phyloP scores from a whole-genome alignment of 768 basidiomycete genomes.

The Rhodotorula graminis region DNA sequence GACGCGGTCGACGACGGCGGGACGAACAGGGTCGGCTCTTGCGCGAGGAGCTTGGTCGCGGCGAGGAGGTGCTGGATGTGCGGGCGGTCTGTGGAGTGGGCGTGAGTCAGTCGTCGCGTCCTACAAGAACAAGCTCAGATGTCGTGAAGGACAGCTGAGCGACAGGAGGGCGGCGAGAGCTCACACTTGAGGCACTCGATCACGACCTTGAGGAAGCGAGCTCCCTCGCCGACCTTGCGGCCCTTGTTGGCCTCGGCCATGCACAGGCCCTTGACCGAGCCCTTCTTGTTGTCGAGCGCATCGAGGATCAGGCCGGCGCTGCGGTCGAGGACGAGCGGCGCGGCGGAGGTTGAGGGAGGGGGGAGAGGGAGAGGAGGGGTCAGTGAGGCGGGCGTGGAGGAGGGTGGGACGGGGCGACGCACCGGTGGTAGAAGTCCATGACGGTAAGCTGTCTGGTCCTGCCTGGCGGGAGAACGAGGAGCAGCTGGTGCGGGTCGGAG shows the following conservation, averaged over 20 bases:
- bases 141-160: background rate
- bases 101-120: background rate
- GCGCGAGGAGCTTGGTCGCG: slow-evolving; percentile 28
- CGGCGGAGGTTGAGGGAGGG: background rate
- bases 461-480: background rate
- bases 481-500: background rate
- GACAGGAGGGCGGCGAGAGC: slow-evolving; percentile 3
- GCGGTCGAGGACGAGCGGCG: background rate
- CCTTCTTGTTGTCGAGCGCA: slow-evolving; percentile 77
- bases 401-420: background rate
- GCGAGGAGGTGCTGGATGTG: slow-evolving; percentile 33
- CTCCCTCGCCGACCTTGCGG: slow-evolving; percentile 27
- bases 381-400: background rate
- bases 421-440: slow-evolving; percentile 40
- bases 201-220: slow-evolving; percentile 54
- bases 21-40: slow-evolving; percentile 37
- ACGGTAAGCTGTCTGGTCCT: background rate
- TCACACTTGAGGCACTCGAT: slow-evolving; percentile 95
- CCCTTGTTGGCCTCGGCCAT: slow-evolving; percentile 54
- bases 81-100: slow-evolving; percentile 21
- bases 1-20: slow-evolving; percentile 28
- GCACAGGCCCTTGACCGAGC: slow-evolving; percentile 84
- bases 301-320: slow-evolving; percentile 67
- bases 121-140: no score
- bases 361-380: background rate